phyloP scores from a whole-genome alignment of 345 rosid species.

The Ailanthus altissimus region DNA sequence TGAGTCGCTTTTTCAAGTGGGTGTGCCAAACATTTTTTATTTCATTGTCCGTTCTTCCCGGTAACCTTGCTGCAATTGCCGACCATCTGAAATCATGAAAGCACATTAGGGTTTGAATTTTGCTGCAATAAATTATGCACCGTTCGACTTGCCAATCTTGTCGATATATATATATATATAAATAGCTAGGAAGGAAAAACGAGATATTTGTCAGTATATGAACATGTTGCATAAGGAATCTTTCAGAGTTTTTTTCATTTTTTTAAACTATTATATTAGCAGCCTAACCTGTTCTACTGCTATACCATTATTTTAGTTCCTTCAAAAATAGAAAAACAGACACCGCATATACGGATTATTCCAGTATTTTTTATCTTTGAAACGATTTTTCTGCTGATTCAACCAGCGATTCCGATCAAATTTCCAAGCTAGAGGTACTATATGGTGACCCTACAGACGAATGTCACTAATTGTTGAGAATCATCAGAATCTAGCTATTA shows the following conservation, averaged over 20 bases:
- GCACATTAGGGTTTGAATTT: neutral
- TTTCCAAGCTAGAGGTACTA: neutral
- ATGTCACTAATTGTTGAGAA: no score
- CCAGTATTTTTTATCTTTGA: no score
- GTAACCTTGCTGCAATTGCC: constrained; percentile 74
- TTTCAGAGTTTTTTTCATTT: constrained; percentile 14
- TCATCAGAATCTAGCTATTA: neutral
- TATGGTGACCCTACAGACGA: no score
- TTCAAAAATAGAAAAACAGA: no score
- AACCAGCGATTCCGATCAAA: neutral
- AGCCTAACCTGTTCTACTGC: neutral
- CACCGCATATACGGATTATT: no score
- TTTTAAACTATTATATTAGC: no score
- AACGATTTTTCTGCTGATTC: neutral
- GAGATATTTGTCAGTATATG: neutral
- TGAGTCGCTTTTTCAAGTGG: constrained; percentile 65
- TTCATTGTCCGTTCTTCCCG: constrained; percentile 86
- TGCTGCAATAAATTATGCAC: constrained; percentile 7
- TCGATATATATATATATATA: neutral
- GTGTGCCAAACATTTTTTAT: constrained; percentile 89
- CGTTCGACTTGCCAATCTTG: constrained; percentile 21
- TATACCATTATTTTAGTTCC: no score
- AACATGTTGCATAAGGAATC: constrained; percentile 22
- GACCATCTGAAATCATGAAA: constrained; percentile 59
- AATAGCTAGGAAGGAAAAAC: neutral